phyloP scores from a whole-genome alignment of 495 filamentous ascomycete species.

The Astrocystis sublimbata region DNA sequence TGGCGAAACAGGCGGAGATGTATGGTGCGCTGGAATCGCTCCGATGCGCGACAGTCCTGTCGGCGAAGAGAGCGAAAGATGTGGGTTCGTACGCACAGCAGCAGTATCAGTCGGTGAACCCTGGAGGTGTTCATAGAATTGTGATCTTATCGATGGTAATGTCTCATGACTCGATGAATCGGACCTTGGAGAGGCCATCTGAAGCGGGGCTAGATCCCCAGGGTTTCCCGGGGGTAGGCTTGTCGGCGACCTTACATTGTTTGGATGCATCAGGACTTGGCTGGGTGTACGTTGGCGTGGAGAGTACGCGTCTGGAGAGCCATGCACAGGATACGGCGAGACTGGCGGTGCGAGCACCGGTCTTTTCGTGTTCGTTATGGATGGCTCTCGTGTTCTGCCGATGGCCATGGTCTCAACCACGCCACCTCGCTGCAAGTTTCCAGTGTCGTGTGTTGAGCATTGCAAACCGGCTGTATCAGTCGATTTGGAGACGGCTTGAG shows the following conservation, averaged over 20 bases:
- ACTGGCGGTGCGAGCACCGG: constrained; percentile 33
- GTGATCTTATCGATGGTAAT: constrained; percentile 49
- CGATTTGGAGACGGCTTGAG: constrained; percentile 29
- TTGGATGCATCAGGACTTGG: constrained; percentile 34
- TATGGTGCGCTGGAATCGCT: constrained; percentile 33
- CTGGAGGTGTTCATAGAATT: constrained; percentile 40
- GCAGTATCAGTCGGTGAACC: constrained; percentile 30
- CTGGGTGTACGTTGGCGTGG: constrained; percentile 23
- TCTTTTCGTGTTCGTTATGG: constrained; percentile 23
- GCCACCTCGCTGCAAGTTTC: constrained; percentile 22
- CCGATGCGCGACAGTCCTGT: constrained; percentile 26
- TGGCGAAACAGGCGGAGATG: constrained; percentile 46
- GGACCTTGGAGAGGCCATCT: constrained; percentile 47
- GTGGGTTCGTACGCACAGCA: constrained; percentile 24
- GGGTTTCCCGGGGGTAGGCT: constrained; percentile 31
- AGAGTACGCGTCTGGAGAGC: constrained; percentile 30
- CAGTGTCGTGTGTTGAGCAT: constrained; percentile 19
- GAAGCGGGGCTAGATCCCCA: constrained; percentile 53
- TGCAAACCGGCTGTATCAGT: constrained; percentile 28
- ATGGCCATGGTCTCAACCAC: constrained; percentile 16
- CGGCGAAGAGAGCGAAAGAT: constrained; percentile 38
- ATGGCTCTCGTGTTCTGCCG: constrained; percentile 20
- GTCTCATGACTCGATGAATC: constrained; percentile 41
- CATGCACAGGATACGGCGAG: constrained; percentile 28
- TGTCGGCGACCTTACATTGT: constrained; percentile 34